A percentile compares a stretch with the other conserved stretches of the same genome.
These are phyloP conservation scores for Paramecium bursaria DNA, from an alignment of 73 alveolate genomes.

Conservation along the genomic window DNA sequence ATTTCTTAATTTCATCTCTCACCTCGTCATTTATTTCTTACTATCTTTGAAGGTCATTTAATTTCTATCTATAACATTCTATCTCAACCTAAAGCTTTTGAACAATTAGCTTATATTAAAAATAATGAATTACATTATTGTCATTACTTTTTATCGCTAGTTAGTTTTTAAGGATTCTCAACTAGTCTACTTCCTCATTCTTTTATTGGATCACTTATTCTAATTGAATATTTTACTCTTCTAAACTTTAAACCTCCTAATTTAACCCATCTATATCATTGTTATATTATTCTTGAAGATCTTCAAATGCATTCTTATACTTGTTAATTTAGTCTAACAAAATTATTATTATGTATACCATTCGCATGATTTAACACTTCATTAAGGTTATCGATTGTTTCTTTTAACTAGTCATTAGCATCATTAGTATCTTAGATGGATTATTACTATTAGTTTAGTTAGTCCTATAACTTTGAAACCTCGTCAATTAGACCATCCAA, in stretches of 20 bases:
- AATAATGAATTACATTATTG: constrained; percentile 2
- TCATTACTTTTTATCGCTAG: constrained; percentile 45
- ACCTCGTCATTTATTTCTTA: no score
- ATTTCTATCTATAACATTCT: no score
- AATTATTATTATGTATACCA: constrained; percentile 24
- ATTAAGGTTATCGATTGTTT: background rate
- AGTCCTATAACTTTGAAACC: background rate
- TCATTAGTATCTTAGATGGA: background rate
- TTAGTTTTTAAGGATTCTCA: background rate
- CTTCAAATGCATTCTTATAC: background rate
- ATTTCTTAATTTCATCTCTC: no score
- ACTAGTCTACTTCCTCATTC: constrained; percentile 4
- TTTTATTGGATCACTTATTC: background rate
- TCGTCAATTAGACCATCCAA: no score
- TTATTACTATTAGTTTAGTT: background rate
- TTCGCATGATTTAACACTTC: no score
- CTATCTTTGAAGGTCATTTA: no score
- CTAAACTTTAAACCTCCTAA: constrained; percentile 21
- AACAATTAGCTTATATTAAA: no score
- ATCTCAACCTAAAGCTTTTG: no score
- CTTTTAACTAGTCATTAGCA: background rate
- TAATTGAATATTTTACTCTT: background rate
- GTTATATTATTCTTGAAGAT: background rate
- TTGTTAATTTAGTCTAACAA: background rate
- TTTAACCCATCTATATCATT: constrained; percentile 27